These are phyloP conservation scores for Volvox africanus DNA, from an alignment of 139 green algal genomes.

Conservation along the genomic window DNA sequence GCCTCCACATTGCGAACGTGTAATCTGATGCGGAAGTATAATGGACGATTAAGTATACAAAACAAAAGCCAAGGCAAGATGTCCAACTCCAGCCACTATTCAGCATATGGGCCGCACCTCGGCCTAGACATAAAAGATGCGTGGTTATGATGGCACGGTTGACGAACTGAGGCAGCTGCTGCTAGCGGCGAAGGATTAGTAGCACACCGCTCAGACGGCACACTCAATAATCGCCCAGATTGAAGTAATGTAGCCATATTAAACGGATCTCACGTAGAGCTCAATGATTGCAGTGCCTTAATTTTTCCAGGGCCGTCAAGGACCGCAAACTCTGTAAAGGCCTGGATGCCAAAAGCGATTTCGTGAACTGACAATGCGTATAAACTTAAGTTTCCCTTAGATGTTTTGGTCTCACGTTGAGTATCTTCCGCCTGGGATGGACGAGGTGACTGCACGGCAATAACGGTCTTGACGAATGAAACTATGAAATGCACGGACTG, in stretches of 20 bases:
- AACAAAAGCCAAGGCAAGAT: too few relatives aligned
- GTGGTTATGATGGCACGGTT: not conserved
- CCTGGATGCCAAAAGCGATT: too few relatives aligned
- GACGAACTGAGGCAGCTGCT: not conserved
- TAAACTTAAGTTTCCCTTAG: too few relatives aligned
- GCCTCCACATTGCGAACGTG: slow-evolving; percentile 51
- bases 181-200: not conserved
- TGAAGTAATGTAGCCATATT: not conserved
- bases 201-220: slow-evolving; percentile 13
- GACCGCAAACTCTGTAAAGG: too few relatives aligned
- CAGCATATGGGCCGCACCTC: not conserved
- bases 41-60: not conserved
- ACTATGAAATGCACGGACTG: too few relatives aligned
- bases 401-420: too few relatives aligned
- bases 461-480: too few relatives aligned
- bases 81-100: not conserved
- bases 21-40: not conserved
- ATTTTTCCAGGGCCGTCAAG: too few relatives aligned
- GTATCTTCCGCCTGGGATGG: too few relatives aligned
- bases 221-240: not conserved
- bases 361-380: too few relatives aligned
- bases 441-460: too few relatives aligned
- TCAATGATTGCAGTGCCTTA: too few relatives aligned
- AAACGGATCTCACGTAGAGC: not conserved
- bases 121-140: not conserved